Percentiles rank a stretch among this genome's conserved stretches.
These are phyloP conservation scores for Komagataella pastoris DNA, from an alignment of 805 yeast genomes.

Conservation along the genomic window DNA sequence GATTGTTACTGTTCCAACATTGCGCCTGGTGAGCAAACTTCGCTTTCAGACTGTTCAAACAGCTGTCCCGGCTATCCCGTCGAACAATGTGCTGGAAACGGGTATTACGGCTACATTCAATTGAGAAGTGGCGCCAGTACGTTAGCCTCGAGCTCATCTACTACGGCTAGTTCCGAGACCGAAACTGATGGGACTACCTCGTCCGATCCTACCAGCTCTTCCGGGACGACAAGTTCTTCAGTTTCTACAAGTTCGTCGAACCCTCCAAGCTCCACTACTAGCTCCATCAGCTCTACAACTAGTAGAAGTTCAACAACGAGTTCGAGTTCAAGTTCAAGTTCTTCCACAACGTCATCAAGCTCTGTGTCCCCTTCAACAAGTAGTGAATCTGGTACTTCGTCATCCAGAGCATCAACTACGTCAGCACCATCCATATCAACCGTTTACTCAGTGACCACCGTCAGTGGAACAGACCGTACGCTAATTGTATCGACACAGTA, in stretches of 20 bases:
- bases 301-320: slow-evolving; percentile 3
- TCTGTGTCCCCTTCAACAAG: slow-evolving; percentile 8
- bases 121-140: slow-evolving; percentile 4
- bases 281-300: slow-evolving; percentile 2
- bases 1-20: slow-evolving; percentile 36
- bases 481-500: background rate
- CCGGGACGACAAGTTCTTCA: background rate
- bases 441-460: background rate
- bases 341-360: slow-evolving; percentile 8
- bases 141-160: background rate
- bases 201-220: background rate
- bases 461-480: background rate
- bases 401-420: slow-evolving; percentile 3
- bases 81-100: slow-evolving; percentile 24
- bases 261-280: slow-evolving; percentile 1
- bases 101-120: slow-evolving; percentile 12
- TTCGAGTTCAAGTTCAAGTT: slow-evolving; percentile 3
- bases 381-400: slow-evolving; percentile 1
- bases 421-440: slow-evolving; percentile 2
- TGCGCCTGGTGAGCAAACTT: slow-evolving; percentile 25
- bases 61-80: slow-evolving; percentile 31
- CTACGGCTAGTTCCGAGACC: background rate
- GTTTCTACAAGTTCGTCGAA: background rate
- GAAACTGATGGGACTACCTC: too few species aligned
- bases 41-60: slow-evolving; percentile 18